A percentile compares a stretch with the other conserved stretches of the same genome.
These are phyloP conservation scores for Spathaspora hagerdaliae DNA, from an alignment of 805 yeast genomes.

Conservation along the genomic window DNA sequence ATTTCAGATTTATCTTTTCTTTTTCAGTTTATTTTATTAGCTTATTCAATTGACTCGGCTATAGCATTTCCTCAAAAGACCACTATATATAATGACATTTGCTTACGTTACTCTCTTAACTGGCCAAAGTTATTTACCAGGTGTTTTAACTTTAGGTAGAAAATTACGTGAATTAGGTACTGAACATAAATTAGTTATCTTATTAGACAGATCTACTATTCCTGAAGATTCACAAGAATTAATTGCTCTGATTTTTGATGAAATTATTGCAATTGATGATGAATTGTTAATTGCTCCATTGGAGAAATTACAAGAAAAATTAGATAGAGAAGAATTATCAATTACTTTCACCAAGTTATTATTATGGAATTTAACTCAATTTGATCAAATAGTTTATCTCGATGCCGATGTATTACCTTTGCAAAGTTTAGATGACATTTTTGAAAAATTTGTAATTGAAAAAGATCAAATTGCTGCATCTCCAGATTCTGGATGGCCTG, in stretches of 20 bases:
- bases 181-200: slow-evolving; percentile 14
- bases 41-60: too few species aligned
- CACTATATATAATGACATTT: not conserved
- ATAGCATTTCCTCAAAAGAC: too few species aligned
- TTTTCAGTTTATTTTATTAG: too few species aligned
- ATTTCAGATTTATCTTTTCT: too few species aligned
- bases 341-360: slow-evolving; percentile 23
- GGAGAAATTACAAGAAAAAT: slow-evolving; percentile 15
- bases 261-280: slow-evolving; percentile 19
- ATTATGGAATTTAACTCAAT: slow-evolving; percentile 21
- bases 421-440: slow-evolving; percentile 17
- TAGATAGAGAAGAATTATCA: slow-evolving; percentile 25
- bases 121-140: slow-evolving; percentile 23
- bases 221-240: slow-evolving; percentile 15
- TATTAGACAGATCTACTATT: slow-evolving; percentile 14
- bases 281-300: slow-evolving; percentile 14
- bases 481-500: slow-evolving; percentile 34
- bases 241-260: slow-evolving; percentile 20
- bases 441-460: slow-evolving; percentile 9
- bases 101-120: slow-evolving; percentile 26
- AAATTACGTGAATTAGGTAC: slow-evolving; percentile 16
- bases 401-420: slow-evolving; percentile 27
- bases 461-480: slow-evolving; percentile 15
- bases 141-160: slow-evolving; percentile 21
- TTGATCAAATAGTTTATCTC: slow-evolving; percentile 19